A percentile compares a stretch with the other conserved stretches of the same genome.
phyloP scores from a whole-genome alignment of 2,329 filamentous ascomycete species.

The Fusarium aywerte region DNA sequence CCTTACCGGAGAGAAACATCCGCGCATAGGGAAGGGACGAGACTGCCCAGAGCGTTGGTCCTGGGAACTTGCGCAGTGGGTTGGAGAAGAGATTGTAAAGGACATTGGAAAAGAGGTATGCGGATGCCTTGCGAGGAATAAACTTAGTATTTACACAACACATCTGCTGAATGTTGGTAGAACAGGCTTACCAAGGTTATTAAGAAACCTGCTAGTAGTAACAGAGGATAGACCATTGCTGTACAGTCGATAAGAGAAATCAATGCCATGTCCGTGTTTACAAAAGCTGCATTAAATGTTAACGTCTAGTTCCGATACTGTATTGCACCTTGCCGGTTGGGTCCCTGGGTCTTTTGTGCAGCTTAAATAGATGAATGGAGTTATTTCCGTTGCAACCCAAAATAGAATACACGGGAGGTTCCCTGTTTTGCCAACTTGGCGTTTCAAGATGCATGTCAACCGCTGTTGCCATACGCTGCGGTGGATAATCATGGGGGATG shows the following conservation, averaged over 20 bases:
- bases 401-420: not conserved
- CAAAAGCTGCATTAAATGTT: not conserved
- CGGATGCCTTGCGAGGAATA: not conserved
- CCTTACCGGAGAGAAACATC: constrained; percentile 1
- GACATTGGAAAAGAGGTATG: not conserved
- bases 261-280: not conserved
- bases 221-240: rapidly evolving
- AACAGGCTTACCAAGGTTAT: not conserved
- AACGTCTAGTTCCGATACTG: not conserved
- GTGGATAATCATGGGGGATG: not conserved
- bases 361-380: not conserved
- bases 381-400: not conserved
- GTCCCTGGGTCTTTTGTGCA: no score
- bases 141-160: not conserved
- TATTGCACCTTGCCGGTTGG: no score
- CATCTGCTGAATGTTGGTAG: rapidly evolving
- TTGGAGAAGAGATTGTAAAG: constrained; percentile 18
- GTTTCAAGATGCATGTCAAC: not conserved
- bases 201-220: not conserved
- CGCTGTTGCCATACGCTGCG: not conserved
- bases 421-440: not conserved
- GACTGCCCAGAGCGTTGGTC: constrained; percentile 3
- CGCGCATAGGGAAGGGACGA: constrained; percentile 12
- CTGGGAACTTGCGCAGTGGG: constrained; percentile 18
- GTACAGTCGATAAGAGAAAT: not conserved